Conservation (phyloP, 768 basidiomycete genomes). For the Mycena alexandri region DNA sequence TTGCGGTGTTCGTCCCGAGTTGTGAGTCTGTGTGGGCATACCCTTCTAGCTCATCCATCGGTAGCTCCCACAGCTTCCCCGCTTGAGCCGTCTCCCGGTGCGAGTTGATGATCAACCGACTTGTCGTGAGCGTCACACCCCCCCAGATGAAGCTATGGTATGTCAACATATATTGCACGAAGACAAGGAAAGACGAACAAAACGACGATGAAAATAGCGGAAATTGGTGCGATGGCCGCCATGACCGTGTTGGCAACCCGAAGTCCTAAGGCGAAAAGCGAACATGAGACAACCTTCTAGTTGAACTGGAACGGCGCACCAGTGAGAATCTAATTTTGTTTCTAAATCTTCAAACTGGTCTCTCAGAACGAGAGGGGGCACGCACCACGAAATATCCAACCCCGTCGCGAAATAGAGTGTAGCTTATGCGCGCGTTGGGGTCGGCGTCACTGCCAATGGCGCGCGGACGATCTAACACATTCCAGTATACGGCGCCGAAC, state of each 20-base stretch:
- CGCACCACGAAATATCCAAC: conserved; percentile 16
- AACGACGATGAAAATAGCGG: neutral
- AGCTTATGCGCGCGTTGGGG: neutral
- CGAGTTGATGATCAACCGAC: conserved; percentile 19
- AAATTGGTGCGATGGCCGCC: neutral
- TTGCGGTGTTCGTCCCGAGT: too few species aligned
- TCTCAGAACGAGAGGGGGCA: neutral
- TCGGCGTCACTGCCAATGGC: neutral
- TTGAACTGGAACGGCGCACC: too few species aligned
- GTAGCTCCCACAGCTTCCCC: neutral
- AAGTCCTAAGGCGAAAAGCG: too few species aligned
- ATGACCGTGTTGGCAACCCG: conserved; percentile 11
- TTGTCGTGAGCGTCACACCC: conserved; percentile 17
- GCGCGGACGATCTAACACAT: conserved; percentile 45
- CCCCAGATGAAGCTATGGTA: too few species aligned
- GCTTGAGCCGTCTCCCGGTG: neutral
- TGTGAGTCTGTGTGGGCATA: too few species aligned
- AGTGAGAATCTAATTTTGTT: neutral
- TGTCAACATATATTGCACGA: too few species aligned
- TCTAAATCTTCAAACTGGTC: neutral
- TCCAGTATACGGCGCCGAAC: conserved; percentile 45
- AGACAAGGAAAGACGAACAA: too few species aligned
- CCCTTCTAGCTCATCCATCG: too few species aligned
- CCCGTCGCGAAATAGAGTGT: conserved; percentile 3
- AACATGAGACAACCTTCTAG: too few species aligned